Base-by-base conservation (phyloP, 306 rosid species). In the Trifolium repens region DNA sequence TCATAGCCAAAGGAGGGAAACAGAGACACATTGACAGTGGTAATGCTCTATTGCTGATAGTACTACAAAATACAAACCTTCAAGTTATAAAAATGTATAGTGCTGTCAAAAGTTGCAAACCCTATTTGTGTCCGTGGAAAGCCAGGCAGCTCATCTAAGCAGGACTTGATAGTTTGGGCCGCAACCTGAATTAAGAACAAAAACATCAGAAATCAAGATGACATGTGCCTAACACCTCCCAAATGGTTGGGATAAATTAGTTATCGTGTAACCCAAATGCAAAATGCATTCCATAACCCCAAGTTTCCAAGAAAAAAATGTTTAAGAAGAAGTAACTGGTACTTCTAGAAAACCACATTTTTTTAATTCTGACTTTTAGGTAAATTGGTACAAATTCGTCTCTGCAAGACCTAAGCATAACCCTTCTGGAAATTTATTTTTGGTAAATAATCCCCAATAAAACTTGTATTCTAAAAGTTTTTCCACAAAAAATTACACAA, bases 101-200 rank as follows among this genome's bases (percentile, higher is more conserved):
- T 83, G 86, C 99, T 90, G 88, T 96, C 98, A 83, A 88, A 96
- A 81, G 99, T 96, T 75, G 98, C 98, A 84, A 92, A 96, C 67
- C 99, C 99, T 79, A 96, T 92, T 85, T 96, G 99, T 22, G 99
- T 96, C 84, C 98, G 84, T 50, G 99, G 96, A 87, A 76, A 92
- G 85, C 99, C 98, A 66, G 97, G 94, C 74, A 96, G 87, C 82
- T 92, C 93, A 76, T 96, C 99, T 86, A 96, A 88, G 79, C 98
- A 90, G 70, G 98, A 90, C 71, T 87, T 85, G 75, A 96, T 96
- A 50, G 98, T 92, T 84, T 92, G 86, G 71, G 98, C 96, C 82
- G 91, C 97, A 75, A 96, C 87, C 99, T 96, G 88, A 78, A 80
- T 73, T 47, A 69, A 71, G 59, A 57, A 74, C 32, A 47, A 17